A percentile compares a stretch with the other conserved stretches of the same genome.
These are phyloP conservation scores for Russula ochroleuca DNA, from an alignment of 768 basidiomycete species.

Conservation along the genomic window DNA sequence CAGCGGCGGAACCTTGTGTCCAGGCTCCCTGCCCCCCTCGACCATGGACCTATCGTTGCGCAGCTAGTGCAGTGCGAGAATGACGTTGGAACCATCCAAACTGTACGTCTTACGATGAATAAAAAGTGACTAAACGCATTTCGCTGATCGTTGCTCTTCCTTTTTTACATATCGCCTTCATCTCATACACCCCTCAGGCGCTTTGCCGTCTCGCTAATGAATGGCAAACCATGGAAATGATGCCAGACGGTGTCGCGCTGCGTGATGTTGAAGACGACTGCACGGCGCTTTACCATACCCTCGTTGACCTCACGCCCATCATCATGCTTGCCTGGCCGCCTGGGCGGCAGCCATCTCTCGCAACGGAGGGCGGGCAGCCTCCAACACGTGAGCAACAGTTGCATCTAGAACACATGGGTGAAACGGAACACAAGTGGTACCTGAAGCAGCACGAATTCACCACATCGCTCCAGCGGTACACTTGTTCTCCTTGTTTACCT, in stretches of 20 bases:
- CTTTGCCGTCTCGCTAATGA: constrained; percentile 6
- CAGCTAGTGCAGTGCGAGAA: constrained; percentile 4
- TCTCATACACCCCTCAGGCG: not conserved
- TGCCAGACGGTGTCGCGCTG: constrained; percentile 17
- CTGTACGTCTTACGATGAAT: not conserved
- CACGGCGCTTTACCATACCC: not conserved
- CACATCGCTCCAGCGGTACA: constrained; percentile 20
- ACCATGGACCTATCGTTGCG: constrained; percentile 3
- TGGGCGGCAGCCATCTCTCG: constrained; percentile 13
- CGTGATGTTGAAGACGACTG: constrained; percentile 7
- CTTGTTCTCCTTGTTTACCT: not conserved
- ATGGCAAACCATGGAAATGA: constrained; percentile 14
- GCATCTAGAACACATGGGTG: constrained; percentile 10
- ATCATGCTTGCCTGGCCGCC: constrained; percentile 15
- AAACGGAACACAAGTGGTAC: constrained; percentile 19
- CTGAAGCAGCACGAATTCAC: constrained; percentile 25
- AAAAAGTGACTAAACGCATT: not conserved
- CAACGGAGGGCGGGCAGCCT: constrained; percentile 18
- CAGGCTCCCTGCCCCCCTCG: constrained; percentile 12
- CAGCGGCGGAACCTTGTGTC: not conserved
- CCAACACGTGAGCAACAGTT: not conserved
- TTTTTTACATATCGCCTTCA: not conserved
- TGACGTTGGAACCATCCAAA: constrained; percentile 6
- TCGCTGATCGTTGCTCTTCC: not conserved
- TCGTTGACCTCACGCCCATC: constrained; percentile 10